phyloP scores from a whole-genome alignment of 768 basidiomycete species.

The Panaeolus cyanescens region DNA sequence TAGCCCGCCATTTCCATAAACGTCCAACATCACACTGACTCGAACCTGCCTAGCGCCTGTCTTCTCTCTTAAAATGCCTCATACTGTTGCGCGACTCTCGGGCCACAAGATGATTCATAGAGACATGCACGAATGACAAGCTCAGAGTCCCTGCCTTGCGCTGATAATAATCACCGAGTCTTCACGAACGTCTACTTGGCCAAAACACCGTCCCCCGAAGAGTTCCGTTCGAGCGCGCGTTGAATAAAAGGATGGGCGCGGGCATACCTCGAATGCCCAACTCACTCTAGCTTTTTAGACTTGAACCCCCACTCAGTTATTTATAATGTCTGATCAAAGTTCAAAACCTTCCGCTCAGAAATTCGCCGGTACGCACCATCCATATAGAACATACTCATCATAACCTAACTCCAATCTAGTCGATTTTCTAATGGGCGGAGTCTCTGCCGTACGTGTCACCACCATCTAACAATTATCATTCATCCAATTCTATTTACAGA shows the following conservation, averaged over 20 bases:
- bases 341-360: not conserved
- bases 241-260: not conserved
- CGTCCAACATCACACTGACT: no score
- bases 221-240: not conserved
- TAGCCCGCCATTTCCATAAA: not conserved
- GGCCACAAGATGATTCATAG: not conserved
- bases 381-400: not conserved
- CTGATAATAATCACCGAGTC: not conserved
- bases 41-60: not conserved
- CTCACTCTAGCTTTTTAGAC: not conserved
- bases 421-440: conserved; percentile 96
- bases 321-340: not conserved
- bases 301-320: not conserved
- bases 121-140: no score
- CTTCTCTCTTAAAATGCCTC: no score
- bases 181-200: not conserved
- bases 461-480: not conserved
- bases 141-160: not conserved
- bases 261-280: not conserved
- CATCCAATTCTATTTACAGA: conserved; percentile 49
- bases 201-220: not conserved
- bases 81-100: no score
- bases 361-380: not conserved
- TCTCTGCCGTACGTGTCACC: conserved; percentile 69
- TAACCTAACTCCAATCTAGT: no score